Evolutionary conservation across 805 yeast species (phyloP).

Genomic region (Priceomyces haplophilus): DNA sequence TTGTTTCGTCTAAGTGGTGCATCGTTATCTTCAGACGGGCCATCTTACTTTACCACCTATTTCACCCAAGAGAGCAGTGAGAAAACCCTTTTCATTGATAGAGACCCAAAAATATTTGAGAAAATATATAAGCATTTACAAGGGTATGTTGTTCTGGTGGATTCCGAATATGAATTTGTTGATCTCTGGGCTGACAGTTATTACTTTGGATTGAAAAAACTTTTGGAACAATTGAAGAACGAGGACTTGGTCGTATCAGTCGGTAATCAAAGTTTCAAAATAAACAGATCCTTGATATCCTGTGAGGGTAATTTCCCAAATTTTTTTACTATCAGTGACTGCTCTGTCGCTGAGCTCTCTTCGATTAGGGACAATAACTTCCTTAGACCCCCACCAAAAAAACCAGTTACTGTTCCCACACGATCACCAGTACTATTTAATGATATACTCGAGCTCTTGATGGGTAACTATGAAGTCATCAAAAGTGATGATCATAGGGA

Average conservation of each 20-base stretch:
- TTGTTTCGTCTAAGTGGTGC: slow-evolving; percentile 74
- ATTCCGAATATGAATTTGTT: slow-evolving; percentile 57
- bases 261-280: slow-evolving; percentile 57
- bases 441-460: slow-evolving; percentile 52
- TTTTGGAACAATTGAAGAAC: slow-evolving; percentile 47
- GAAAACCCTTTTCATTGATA: slow-evolving; percentile 60
- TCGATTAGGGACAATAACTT: slow-evolving; percentile 41
- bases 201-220: slow-evolving; percentile 63
- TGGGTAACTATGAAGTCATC: slow-evolving; percentile 52
- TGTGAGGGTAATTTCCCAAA: slow-evolving; percentile 73
- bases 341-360: slow-evolving; percentile 46
- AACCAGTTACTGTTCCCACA: slow-evolving; percentile 50
- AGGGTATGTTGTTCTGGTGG: slow-evolving; percentile 69
- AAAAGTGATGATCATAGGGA: slow-evolving; percentile 53
- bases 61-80: slow-evolving; percentile 46
- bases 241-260: slow-evolving; percentile 57
- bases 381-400: slow-evolving; percentile 76
- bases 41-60: slow-evolving; percentile 80
- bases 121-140: slow-evolving; percentile 70
- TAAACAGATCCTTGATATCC: slow-evolving; percentile 54
- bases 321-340: slow-evolving; percentile 64
- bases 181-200: slow-evolving; percentile 66
- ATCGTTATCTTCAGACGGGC: slow-evolving; percentile 80
- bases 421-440: slow-evolving; percentile 54
- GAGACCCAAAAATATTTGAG: slow-evolving; percentile 68